A percentile compares a stretch with the other conserved stretches of the same genome.
Conservation (phyloP, 1,284 basidiomycete species). For the Prillingera fragicola region DNA sequence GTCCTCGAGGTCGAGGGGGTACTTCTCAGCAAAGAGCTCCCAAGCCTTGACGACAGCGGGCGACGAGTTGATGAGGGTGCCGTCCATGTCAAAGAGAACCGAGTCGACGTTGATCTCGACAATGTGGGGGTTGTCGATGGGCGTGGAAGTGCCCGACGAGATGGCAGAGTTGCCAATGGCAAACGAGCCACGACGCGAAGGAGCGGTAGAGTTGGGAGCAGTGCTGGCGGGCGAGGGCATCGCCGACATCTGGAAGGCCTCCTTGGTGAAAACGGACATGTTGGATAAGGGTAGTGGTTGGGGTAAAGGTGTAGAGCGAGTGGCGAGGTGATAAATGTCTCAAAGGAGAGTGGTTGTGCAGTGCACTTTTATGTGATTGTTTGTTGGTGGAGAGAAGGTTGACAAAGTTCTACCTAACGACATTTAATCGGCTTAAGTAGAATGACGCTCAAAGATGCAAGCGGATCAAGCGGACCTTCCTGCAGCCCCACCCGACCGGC, state of each 20-base stretch:
- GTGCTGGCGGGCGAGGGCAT: conserved; percentile 36
- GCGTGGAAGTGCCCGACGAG: conserved; percentile 59
- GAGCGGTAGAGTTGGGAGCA: conserved; percentile 26
- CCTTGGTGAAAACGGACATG: conserved; percentile 49
- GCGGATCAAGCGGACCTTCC: too few species aligned
- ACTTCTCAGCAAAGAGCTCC: conserved; percentile 42
- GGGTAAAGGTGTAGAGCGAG: conserved; percentile 3
- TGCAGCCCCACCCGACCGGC: too few species aligned
- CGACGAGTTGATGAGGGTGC: conserved; percentile 45
- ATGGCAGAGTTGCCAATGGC: conserved; percentile 17
- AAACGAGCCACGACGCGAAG: conserved; percentile 36
- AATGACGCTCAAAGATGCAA: too few species aligned
- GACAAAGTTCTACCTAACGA: too few species aligned
- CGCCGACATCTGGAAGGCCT: conserved; percentile 48
- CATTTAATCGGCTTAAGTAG: too few species aligned
- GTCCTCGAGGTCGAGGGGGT: conserved; percentile 44
- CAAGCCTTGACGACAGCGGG: conserved; percentile 48
- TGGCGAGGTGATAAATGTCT: not conserved
- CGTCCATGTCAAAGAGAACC: conserved; percentile 48
- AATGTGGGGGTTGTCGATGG: conserved; percentile 52
- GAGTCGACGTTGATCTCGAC: conserved; percentile 48
- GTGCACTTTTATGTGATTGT: not conserved
- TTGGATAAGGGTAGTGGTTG: conserved; percentile 35
- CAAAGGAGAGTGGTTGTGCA: conserved; percentile 2
- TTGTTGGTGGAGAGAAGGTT: not conserved